Percentiles rank a stretch among this genome's conserved stretches.
phyloP scores from a whole-genome alignment of 2,329 filamentous ascomycete genomes.

The Tolypocladium nubicola region DNA sequence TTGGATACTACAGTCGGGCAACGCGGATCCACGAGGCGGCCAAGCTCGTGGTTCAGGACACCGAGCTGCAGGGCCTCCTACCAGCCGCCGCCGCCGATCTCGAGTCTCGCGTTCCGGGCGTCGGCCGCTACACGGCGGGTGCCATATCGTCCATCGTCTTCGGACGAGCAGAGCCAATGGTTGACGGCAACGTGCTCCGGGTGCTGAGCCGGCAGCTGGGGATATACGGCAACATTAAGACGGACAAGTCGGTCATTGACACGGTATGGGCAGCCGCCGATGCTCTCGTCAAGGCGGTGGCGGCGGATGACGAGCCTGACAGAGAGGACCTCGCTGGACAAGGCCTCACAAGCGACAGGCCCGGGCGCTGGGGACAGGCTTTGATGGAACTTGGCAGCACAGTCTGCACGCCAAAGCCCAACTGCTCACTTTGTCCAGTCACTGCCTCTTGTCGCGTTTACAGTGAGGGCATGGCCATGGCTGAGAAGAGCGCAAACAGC shows the following conservation, averaged over 20 bases:
- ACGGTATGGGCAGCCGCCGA: conserved; percentile 48
- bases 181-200: conserved; percentile 53
- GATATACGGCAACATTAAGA: conserved; percentile 44
- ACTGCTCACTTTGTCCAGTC: conserved; percentile 41
- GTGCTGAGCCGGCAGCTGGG: conserved; percentile 52
- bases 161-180: conserved; percentile 46
- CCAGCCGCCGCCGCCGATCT: conserved; percentile 35
- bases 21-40: conserved; percentile 49
- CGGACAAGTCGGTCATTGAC: conserved; percentile 41
- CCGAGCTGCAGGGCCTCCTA: conserved; percentile 33
- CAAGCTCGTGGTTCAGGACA: conserved; percentile 34
- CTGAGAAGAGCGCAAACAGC: conserved; percentile 7
- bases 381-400: conserved; percentile 58
- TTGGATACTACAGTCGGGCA: conserved; percentile 56
- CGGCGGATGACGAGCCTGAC: conserved; percentile 20
- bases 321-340: conserved; percentile 9
- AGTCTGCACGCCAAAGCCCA: conserved; percentile 47
- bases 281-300: conserved; percentile 40
- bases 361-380: conserved; percentile 53
- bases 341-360: conserved; percentile 32
- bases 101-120: conserved; percentile 42
- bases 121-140: conserved; percentile 52
- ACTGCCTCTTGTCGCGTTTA: conserved; percentile 40
- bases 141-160: conserved; percentile 54
- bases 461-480: conserved; percentile 30